Evolutionary conservation across 2,329 filamentous ascomycete species (phyloP).

Genomic region (Penicillium sp.): DNA sequence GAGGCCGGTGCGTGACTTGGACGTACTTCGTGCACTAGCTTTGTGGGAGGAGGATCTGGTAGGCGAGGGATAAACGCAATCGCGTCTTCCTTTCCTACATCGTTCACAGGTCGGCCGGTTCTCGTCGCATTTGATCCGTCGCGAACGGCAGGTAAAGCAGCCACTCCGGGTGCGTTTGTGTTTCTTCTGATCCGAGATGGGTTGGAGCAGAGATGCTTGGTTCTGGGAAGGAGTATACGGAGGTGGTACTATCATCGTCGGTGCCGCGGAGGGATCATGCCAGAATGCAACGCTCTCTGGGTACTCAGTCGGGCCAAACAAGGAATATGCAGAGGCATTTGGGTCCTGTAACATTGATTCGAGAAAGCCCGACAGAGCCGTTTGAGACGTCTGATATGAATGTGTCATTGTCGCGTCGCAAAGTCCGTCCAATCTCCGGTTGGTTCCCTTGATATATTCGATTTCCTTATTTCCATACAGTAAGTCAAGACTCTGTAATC

Average conservation of each 20-base stretch:
- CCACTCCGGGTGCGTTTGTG: slow-evolving; percentile 90
- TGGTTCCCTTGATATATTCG: background rate
- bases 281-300: slow-evolving; percentile 45
- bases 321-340: slow-evolving; percentile 32
- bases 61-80: slow-evolving; percentile 80
- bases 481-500: background rate
- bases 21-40: slow-evolving; percentile 37
- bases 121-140: slow-evolving; percentile 95
- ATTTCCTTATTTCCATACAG: background rate
- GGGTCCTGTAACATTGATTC: slow-evolving; percentile 26
- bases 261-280: slow-evolving; percentile 35
- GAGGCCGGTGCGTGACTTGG: slow-evolving; percentile 41
- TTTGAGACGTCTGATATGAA: slow-evolving; percentile 30
- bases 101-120: slow-evolving; percentile 79
- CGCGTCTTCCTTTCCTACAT: slow-evolving; percentile 85
- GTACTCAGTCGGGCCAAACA: slow-evolving; percentile 38
- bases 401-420: slow-evolving; percentile 27
- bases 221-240: slow-evolving; percentile 22
- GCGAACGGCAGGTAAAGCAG: slow-evolving; percentile 84
- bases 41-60: slow-evolving; percentile 32
- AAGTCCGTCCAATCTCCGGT: background rate
- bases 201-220: slow-evolving; percentile 31
- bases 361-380: slow-evolving; percentile 29
- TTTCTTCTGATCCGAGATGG: slow-evolving; percentile 67
- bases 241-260: slow-evolving; percentile 18